Conservation (phyloP, 1,284 basidiomycete genomes). For the Sphagnurus paluster region DNA sequence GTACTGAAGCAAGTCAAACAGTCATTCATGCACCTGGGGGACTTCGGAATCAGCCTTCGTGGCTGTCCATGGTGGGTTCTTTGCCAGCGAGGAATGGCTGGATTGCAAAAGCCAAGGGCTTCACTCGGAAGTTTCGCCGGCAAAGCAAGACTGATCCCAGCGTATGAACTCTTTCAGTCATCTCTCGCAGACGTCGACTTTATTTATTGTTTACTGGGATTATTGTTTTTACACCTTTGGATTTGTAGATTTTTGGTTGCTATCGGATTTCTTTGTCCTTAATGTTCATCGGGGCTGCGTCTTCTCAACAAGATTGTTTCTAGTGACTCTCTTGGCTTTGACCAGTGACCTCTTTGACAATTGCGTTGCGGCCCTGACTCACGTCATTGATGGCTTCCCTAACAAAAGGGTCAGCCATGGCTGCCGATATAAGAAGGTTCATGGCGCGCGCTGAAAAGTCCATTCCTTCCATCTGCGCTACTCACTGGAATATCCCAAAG, state of each 20-base stretch:
- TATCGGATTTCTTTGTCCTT: constrained; percentile 1
- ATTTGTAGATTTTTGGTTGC: constrained; percentile 11
- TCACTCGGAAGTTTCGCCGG: constrained; percentile 50
- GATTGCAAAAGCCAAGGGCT: constrained; percentile 48
- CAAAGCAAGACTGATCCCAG: constrained; percentile 33
- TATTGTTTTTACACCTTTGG: constrained; percentile 7
- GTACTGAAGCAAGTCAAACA: constrained; percentile 25
- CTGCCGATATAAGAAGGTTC: constrained; percentile 11
- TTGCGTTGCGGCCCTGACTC: constrained; percentile 9
- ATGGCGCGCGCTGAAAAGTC: no score
- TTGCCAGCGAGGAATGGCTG: constrained; percentile 33
- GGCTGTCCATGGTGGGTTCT: constrained; percentile 32
- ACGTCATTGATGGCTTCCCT: constrained; percentile 9
- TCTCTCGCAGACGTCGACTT: constrained; percentile 1
- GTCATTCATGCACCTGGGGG: constrained; percentile 40
- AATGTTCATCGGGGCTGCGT: neutral
- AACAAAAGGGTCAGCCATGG: constrained; percentile 12
- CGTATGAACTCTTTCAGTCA: constrained; percentile 2
- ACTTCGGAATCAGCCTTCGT: constrained; percentile 41
- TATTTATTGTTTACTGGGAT: constrained; percentile 9
- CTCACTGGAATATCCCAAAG: neutral
- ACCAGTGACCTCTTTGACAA: constrained; percentile 9
- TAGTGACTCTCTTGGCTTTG: no score
- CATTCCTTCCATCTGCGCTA: no score
- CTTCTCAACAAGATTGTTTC: constrained; percentile 6